Conservation (phyloP, 1,139 yeast species). For the Nakaseomyces uthaithaninus region DNA sequence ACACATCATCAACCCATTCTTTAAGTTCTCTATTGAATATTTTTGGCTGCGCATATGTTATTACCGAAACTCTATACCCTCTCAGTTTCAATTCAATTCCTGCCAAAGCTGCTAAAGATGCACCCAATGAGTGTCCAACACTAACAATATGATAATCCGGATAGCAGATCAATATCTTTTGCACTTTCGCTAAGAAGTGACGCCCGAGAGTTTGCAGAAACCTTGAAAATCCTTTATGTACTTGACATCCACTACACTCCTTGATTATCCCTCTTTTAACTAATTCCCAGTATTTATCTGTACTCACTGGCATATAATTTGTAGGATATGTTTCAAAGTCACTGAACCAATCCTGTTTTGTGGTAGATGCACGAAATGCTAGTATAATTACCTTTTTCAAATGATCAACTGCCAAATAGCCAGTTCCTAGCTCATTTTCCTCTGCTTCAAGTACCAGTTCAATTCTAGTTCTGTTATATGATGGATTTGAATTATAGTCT, state of each 20-base stretch:
- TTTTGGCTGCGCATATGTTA: slow-evolving; percentile 56
- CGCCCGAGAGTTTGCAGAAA: slow-evolving; percentile 38
- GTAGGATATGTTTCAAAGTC: slow-evolving; percentile 43
- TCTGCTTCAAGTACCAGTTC: slow-evolving; percentile 34
- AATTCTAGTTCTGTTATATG: slow-evolving; percentile 34
- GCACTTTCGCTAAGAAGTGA: slow-evolving; percentile 34
- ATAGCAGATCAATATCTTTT: slow-evolving; percentile 32
- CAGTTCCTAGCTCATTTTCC: slow-evolving; percentile 45
- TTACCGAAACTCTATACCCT: slow-evolving; percentile 46
- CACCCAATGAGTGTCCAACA: slow-evolving; percentile 70
- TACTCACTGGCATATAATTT: slow-evolving; percentile 33
- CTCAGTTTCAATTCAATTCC: slow-evolving; percentile 50
- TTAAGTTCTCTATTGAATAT: slow-evolving; percentile 48
- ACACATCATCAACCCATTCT: slow-evolving; percentile 44
- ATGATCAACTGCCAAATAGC: slow-evolving; percentile 31
- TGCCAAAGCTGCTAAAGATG: slow-evolving; percentile 52
- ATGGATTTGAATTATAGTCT: slow-evolving; percentile 20
- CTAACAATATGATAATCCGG: slow-evolving; percentile 46
- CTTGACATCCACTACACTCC: slow-evolving; percentile 43
- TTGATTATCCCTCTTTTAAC: slow-evolving; percentile 22
- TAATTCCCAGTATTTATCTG: slow-evolving; percentile 19
- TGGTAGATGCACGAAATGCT: slow-evolving; percentile 50
- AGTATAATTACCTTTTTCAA: slow-evolving; percentile 37
- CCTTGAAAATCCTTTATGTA: slow-evolving; percentile 51
- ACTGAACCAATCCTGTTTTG: slow-evolving; percentile 49